Evolutionary conservation across 129 eudicot genomes (phyloP), one percentile per base, ranked within the genome.

Genomic region (Lonicera japonica): DNA sequence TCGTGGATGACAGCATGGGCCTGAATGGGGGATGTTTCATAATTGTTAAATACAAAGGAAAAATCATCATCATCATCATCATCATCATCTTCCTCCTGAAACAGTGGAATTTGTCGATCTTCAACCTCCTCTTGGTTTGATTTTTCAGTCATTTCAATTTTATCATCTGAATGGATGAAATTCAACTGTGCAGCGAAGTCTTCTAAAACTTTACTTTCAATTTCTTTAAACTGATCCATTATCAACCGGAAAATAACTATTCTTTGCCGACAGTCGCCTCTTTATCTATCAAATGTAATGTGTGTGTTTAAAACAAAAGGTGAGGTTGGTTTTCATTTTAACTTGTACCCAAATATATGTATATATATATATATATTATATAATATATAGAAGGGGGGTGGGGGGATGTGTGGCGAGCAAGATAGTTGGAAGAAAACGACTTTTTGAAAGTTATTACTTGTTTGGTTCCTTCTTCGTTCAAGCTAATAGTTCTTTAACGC

Each of bases 1-100:
- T 85, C 82, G 48, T 38, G 57, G 73, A 85, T 80, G 25, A 83
- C 77, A 38, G 83, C 77, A 47, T 83, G 95, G 5, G 95, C 95
- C 0, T 88, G 64, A 22, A 80, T 67, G 9, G 84, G 61, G 0
- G 94, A 69, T 2, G 71, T 41, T 20, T 58, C 65, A 22, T 58
- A 56, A 5, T 61, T 74, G 25, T 25, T 34, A n/a, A 60, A 19
- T 21, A 65, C 70, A 10, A 70, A 79, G 25, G 86, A 64, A 55
- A 90, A 90, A 73, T 90, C 97, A 23, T 83, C 86, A 16, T 86
- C 95, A 2, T 66, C 77, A 14, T 39, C 54, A 0, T 69, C 69
- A 9, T 76, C 64, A 1, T 61, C 51, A 0, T 67, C 69, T 1
- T 43, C 69, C 8, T 25, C 69, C 61, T 43, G 50, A 1, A 43